Percentiles rank a stretch among this genome's conserved stretches.
phyloP scores from a whole-genome alignment of 2,329 filamentous ascomycete genomes.

The Chalaropsis thielavioides region DNA sequence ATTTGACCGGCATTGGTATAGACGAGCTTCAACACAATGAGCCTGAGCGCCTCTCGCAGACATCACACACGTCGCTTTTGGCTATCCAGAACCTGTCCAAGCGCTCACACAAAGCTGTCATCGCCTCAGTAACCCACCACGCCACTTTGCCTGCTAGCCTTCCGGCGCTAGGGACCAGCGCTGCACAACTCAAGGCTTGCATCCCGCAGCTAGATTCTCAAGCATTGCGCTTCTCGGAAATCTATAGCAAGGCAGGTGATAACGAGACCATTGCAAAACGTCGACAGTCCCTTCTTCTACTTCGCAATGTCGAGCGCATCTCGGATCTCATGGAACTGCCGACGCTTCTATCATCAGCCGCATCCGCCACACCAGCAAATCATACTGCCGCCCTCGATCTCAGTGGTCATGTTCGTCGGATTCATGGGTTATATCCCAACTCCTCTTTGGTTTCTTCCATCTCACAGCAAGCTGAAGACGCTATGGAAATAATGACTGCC shows the following conservation, averaged over 20 bases:
- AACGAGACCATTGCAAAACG: constrained; percentile 57
- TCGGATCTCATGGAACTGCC: constrained; percentile 87
- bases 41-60: constrained; percentile 63
- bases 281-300: constrained; percentile 65
- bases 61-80: constrained; percentile 64
- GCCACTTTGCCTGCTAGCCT: constrained; percentile 57
- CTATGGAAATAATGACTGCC: constrained; percentile 76
- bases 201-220: constrained; percentile 69
- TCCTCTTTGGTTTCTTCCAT: constrained; percentile 64
- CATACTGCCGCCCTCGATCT: constrained; percentile 85
- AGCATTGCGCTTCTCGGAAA: constrained; percentile 65
- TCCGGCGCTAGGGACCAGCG: constrained; percentile 52
- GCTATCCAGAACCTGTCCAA: constrained; percentile 81
- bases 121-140: constrained; percentile 65
- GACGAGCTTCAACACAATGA: constrained; percentile 60
- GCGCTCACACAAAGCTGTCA: constrained; percentile 72
- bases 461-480: constrained; percentile 61
- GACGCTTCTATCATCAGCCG: constrained; percentile 66
- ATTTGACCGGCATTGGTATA: constrained; percentile 63
- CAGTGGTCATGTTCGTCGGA: constrained; percentile 78
- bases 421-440: constrained; percentile 68
- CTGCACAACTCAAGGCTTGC: constrained; percentile 50
- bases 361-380: constrained; percentile 50
- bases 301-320: constrained; percentile 75
- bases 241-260: constrained; percentile 50